phyloP scores from a whole-genome alignment of 805 yeast genomes.

The Zygotorulaspora sp. region DNA sequence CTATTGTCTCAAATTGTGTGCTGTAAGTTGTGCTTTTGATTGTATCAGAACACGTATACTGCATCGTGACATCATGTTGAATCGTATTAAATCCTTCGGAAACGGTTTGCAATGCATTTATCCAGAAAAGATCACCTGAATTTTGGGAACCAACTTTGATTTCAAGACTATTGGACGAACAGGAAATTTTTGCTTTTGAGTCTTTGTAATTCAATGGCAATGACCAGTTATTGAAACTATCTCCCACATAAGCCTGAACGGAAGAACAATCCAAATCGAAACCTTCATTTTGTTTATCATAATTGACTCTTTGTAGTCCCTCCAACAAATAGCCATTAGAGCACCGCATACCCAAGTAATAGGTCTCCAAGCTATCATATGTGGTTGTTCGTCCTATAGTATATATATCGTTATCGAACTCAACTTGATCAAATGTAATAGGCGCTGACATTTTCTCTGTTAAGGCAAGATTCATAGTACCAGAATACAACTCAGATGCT shows the following conservation, averaged over 20 bases:
- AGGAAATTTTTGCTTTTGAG: constrained; percentile 18
- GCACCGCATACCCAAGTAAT: constrained; percentile 36
- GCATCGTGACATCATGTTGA: constrained; percentile 19
- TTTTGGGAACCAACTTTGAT: constrained; percentile 21
- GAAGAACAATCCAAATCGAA: constrained; percentile 36
- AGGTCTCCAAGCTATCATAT: constrained; percentile 31
- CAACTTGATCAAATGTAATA: constrained; percentile 26
- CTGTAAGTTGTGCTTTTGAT: constrained; percentile 21
- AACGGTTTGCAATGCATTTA: constrained; percentile 34
- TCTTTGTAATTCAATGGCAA: constrained; percentile 26
- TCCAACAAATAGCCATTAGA: constrained; percentile 28
- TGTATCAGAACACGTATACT: constrained; percentile 30
- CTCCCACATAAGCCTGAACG: constrained; percentile 22
- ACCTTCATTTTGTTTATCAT: constrained; percentile 33
- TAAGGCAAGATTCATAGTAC: constrained; percentile 29
- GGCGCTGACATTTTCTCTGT: constrained; percentile 25
- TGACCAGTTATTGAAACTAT: constrained; percentile 35
- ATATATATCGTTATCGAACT: constrained; percentile 19
- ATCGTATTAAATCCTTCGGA: constrained; percentile 20
- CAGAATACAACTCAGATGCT: constrained; percentile 30
- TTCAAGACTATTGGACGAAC: constrained; percentile 24
- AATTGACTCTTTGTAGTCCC: constrained; percentile 27
- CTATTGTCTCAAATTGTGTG: constrained; percentile 14
- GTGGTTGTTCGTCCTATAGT: constrained; percentile 34
- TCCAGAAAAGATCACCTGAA: constrained; percentile 30